Base-by-base conservation (phyloP, 805 yeast species). In the Pichia gijzeniarum region DNA sequence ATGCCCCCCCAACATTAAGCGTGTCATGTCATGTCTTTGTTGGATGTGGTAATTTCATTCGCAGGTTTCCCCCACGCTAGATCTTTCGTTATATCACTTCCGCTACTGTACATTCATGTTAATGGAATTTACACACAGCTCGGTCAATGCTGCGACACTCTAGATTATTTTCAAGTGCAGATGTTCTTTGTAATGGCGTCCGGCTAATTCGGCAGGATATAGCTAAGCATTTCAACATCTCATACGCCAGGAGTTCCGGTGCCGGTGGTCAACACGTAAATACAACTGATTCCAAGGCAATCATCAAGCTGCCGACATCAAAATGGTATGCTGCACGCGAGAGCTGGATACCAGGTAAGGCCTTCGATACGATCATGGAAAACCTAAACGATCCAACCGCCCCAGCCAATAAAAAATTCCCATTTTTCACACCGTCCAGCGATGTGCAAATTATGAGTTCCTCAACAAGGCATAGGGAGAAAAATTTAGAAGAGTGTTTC, bases 221-320 rank as follows among this genome's bases (percentile, higher is more conserved):
- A 14, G 27, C 56, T 4, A 53, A 50, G 44, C 37, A 52, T 34
- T 61, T 76, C 48, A 63, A 62, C 2, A 60, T 74, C 1, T 48
- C 69, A 12, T 76, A 61, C 54, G 71, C 77, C 35, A 60, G 80
- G 48, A 67, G 79, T 1, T 74, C 80, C 2, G 82, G 82, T 0
- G 72, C 80, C 0, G 82, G 82, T 1, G 82, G 82, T 3, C 82
- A 77, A 44, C 77, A 77, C 51, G 82, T 77, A n/a, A 77, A 77
- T 50, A 76, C 74, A 34, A 75, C 81, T 0, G 72, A 75, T 8
- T 70, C 79, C 1, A 76, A 76, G 49, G 80, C 63, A 1, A 44
- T 55, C 14, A 39, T 61, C 9, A 50, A 49, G 14, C 71, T 37
- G 62, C 68, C 34, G 44, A 63, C 32, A 38, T 68, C 13, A 41